phyloP scores from a whole-genome alignment of 2,329 filamentous ascomycete genomes.

The Fusarium sp. region DNA sequence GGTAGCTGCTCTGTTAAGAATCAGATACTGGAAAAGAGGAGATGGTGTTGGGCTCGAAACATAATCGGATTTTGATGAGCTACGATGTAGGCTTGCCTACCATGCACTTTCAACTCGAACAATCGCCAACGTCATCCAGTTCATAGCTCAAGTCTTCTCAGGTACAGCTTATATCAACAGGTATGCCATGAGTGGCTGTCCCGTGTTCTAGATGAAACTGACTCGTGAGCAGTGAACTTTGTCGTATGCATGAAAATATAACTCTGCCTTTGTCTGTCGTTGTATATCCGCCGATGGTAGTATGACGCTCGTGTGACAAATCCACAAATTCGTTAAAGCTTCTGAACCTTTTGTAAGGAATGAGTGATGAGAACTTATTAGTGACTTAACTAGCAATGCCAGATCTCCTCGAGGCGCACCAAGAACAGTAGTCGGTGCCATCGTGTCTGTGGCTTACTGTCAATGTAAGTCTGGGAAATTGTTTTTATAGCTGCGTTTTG shows the following conservation, averaged over 20 bases:
- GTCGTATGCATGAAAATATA: neutral
- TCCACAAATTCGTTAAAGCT: neutral
- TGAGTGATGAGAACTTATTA: neutral
- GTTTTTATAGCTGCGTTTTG: neutral
- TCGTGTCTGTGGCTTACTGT: neutral
- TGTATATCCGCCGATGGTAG: neutral
- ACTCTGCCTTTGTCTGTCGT: neutral
- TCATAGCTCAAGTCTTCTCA: neutral
- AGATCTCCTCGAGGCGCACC: neutral
- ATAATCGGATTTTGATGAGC: neutral
- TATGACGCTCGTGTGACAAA: neutral
- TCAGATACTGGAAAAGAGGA: neutral
- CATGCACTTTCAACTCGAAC: too few species aligned
- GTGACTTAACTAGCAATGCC: neutral
- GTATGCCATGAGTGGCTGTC: neutral
- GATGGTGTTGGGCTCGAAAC: neutral
- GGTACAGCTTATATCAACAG: neutral
- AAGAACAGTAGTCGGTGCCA: neutral
- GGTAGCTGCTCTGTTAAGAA: neutral
- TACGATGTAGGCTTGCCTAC: too few species aligned
- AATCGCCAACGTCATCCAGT: too few species aligned
- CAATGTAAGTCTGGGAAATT: neutral
- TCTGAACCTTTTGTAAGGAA: neutral
- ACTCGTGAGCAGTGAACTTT: too few species aligned
- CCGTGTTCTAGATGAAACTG: neutral